Base-by-base conservation (phyloP, 2,329 filamentous ascomycete genomes). In the Xylariaceae sp. region DNA sequence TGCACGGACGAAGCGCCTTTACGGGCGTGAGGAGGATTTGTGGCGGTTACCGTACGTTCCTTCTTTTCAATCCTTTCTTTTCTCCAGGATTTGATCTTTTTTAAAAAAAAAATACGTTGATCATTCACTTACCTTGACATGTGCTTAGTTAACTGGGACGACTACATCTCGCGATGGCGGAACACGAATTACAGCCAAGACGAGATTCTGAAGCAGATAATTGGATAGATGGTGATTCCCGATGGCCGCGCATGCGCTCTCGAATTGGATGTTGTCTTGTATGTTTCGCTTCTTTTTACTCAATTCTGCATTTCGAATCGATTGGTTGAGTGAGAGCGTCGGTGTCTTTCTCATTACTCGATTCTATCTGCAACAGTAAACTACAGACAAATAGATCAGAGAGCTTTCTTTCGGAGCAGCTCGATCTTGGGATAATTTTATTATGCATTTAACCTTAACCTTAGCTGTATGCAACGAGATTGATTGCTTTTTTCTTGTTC, bases 1-100 rank as follows among this genome's bases (percentile, higher is more conserved):
- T 97, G 51, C 92, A 98, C 62, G 92, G 90, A 1, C 73, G 92
- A 52, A 81, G 81, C 36, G 77, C 77, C 0, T 98, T 97, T 56
- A 83, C 81, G 5, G 92, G 92, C 2, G 79, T 84, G 56, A 73
- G 92, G 50, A 80, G 89, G 50, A 85, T 98, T 56, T 96, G 89
- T 61, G 92, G 92, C 43, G 90, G 78, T 8, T 97, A 97, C 55
- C 83, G 87, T 88, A 67, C 72, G 83, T 77, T 9, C 36, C 11
- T 12, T 9, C 8, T 24, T 24, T 24, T 24, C 21, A 24, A 24
- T 7, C 17, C 45, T 35, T 28, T 14, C n/a, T 15, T 29, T 9
- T 19, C 18, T 27, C 12, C 7, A n/a, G 15, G 7, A 18, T 28
- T 17, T 34, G 27, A 24, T 24, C 28, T 5, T 30, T 11, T 14